Evolutionary conservation across 306 rosid genomes (phyloP), one percentile per base, ranked within the genome.

Genomic region (Acmispon strigosus): DNA sequence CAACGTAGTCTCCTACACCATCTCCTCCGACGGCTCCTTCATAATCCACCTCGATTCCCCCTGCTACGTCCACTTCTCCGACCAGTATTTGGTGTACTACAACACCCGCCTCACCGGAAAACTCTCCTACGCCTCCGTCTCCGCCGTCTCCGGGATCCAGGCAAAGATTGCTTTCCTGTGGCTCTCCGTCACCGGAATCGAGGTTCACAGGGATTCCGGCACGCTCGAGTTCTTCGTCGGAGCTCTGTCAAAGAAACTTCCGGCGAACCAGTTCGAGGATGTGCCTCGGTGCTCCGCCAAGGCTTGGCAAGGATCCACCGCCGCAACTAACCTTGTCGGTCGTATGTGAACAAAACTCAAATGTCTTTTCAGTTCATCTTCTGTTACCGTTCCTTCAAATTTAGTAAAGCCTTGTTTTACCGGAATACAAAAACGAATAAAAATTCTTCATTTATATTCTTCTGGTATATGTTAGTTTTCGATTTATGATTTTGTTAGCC

Each of bases 71-170:
- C 75, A 70, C 20, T 82, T 86, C 74, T 32, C 55, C 24, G 78
- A 63, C 5, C 73, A 64, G 10, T 19, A 0, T 0, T 6, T 83
- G 44, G 97, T 87, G 1, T 89, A 85, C 52, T 89, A 89, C 73
- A 62, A 84, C 10, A 76, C 67, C 70, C 72, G 42, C 3, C 73
- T 92, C 8, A 79, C 66, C 1, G 96, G 93, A 44, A 84, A 78
- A 17, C 77, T 91, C 53, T 72, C 74, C 5, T 69, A 75, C 18
- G 88, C 90, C 5, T 77, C 82, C 13, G 86, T 82, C 3, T 71
- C 90, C 41, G 77, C 59, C 20, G 96, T 87, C 7, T 72, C 90
- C 0, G 96, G 97, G 19, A 91, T 91, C 59, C 85, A 85, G 69
- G 96, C 87, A 8, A 79, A 89, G 86, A 81, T 77, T 77, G 64